Percentiles rank a stretch among this genome's conserved stretches.
These are phyloP conservation scores for Talaromyces piceae DNA, from an alignment of 2,329 filamentous ascomycete species.

Conservation along the genomic window DNA sequence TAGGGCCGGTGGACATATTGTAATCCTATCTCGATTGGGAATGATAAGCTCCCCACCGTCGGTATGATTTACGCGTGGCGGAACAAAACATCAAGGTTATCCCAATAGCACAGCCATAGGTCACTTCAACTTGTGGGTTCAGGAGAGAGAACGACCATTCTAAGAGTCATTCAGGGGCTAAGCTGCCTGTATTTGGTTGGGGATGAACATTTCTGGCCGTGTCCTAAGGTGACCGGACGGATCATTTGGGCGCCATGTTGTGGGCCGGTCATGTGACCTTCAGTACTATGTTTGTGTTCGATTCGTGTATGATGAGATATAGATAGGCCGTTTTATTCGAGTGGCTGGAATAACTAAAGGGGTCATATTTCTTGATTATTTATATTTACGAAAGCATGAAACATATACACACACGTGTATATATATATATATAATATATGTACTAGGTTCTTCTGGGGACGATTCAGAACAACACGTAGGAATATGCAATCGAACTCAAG, in stretches of 20 bases:
- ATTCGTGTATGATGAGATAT: no score
- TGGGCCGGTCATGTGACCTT: constrained; percentile 5
- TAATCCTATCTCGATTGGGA: not conserved
- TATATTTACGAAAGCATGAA: not conserved
- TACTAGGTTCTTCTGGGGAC: no score
- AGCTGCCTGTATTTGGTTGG: not conserved
- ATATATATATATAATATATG: not conserved
- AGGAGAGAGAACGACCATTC: not conserved
- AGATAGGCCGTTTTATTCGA: no score
- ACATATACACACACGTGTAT: not conserved
- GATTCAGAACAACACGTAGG: no score
- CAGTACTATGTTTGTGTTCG: no score
- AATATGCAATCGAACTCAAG: no score
- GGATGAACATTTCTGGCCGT: not conserved
- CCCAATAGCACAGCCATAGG: constrained; percentile 1
- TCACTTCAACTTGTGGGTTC: not conserved
- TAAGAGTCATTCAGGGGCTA: not conserved
- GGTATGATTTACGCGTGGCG: constrained; percentile 1
- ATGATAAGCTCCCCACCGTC: constrained; percentile 4
- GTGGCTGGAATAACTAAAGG: not conserved
- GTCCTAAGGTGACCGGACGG: constrained; percentile 1
- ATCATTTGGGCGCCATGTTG: constrained; percentile 3
- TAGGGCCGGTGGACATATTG: constrained; percentile 21
- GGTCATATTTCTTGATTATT: not conserved
- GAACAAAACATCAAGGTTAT: constrained; percentile 14